Evolutionary conservation across 2,329 filamentous ascomycete genomes (phyloP).

Genomic region (Colletotrichum camelliae): DNA sequence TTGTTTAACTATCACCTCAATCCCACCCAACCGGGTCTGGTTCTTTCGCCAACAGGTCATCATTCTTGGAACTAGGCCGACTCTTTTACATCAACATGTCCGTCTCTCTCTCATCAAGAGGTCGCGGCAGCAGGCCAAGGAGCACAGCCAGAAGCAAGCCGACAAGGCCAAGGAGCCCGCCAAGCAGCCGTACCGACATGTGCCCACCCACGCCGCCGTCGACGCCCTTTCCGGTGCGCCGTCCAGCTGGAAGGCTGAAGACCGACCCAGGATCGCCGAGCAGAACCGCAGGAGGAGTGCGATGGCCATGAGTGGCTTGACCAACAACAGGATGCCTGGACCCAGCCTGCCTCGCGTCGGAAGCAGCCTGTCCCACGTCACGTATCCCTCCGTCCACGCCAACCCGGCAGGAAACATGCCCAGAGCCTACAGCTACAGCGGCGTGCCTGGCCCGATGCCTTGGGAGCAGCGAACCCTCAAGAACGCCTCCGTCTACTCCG

Average conservation of each 20-base stretch:
- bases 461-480: slow-evolving; percentile 31
- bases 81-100: slow-evolving; percentile 50
- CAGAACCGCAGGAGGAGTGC: slow-evolving; percentile 55
- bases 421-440: slow-evolving; percentile 49
- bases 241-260: slow-evolving; percentile 52
- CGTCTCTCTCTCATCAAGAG: slow-evolving; percentile 58
- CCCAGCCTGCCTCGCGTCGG: slow-evolving; percentile 45
- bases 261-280: slow-evolving; percentile 53
- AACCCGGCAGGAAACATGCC: slow-evolving; percentile 45
- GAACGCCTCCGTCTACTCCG: slow-evolving; percentile 34
- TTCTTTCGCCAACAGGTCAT: neutral
- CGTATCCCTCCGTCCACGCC: slow-evolving; percentile 48
- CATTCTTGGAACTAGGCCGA: neutral
- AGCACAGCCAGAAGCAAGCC: slow-evolving; percentile 53
- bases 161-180: slow-evolving; percentile 49
- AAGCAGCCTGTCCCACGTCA: slow-evolving; percentile 52
- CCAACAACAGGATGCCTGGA: slow-evolving; percentile 41
- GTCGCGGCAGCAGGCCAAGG: slow-evolving; percentile 60
- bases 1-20: neutral
- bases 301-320: slow-evolving; percentile 46
- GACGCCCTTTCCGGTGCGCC: slow-evolving; percentile 63
- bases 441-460: slow-evolving; percentile 33
- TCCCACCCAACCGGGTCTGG: neutral
- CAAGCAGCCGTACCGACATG: slow-evolving; percentile 60
- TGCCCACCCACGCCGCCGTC: slow-evolving; percentile 65